Evolutionary conservation across 2,329 filamentous ascomycete genomes (phyloP).

Genomic region (Neonectria sp.): DNA sequence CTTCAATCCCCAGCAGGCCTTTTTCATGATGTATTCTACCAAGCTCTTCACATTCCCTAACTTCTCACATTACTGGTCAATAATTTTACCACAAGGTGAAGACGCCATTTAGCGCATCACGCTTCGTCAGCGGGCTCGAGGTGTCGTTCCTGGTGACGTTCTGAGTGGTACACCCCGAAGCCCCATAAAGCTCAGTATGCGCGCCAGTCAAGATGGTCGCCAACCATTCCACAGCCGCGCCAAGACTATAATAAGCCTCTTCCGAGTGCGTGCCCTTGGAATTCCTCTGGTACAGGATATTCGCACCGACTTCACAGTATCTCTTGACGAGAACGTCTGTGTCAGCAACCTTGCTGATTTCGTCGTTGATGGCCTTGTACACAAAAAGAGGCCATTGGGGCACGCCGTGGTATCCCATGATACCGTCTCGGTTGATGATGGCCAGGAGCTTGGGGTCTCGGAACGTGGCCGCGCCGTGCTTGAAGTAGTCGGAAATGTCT

Average conservation of each 20-base stretch:
- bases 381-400: constrained; percentile 43
- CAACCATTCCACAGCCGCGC: constrained; percentile 36
- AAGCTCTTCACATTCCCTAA: neutral
- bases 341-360: constrained; percentile 37
- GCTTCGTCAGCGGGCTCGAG: constrained; percentile 24
- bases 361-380: constrained; percentile 39
- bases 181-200: constrained; percentile 28
- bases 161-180: constrained; percentile 40
- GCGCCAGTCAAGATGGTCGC: constrained; percentile 29
- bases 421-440: constrained; percentile 38
- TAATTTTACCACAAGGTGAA: constrained; percentile 37
- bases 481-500: constrained; percentile 38
- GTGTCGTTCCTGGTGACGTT: constrained; percentile 41
- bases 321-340: constrained; percentile 38
- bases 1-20: neutral
- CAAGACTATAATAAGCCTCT: constrained; percentile 27
- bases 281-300: constrained; percentile 45
- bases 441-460: constrained; percentile 21
- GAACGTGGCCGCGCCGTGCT: constrained; percentile 18
- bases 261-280: constrained; percentile 32
- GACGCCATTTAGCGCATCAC: constrained; percentile 21
- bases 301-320: constrained; percentile 40
- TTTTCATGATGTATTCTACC: neutral
- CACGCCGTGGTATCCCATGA: constrained; percentile 46
- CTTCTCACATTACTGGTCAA: too few species aligned